Conservation (phyloP, 2,329 filamentous ascomycete genomes). For the Aspergillus sojae region DNA sequence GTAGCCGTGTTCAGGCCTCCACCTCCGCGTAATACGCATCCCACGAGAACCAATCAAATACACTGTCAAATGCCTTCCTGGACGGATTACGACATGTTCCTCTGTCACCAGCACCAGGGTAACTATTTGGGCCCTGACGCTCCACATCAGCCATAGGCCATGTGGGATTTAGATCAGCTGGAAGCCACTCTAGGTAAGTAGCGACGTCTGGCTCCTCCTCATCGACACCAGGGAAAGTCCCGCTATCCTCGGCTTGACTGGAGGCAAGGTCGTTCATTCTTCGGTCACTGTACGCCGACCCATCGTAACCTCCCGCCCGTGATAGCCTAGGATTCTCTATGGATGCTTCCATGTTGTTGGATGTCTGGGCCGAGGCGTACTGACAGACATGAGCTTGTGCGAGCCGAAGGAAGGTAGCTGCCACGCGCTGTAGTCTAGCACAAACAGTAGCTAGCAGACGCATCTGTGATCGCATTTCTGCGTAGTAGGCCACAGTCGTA, state of each 20-base stretch:
- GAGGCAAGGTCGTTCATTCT: neutral
- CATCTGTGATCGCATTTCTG: slow-evolving; percentile 3
- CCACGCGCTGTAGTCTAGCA: neutral
- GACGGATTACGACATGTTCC: neutral
- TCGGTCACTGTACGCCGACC: neutral
- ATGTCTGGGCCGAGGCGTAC: neutral
- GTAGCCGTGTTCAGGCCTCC: neutral
- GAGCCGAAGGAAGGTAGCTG: neutral
- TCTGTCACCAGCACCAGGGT: neutral
- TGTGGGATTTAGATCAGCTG: neutral
- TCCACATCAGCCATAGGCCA: neutral
- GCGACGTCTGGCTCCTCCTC: neutral
- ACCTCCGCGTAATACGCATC: neutral
- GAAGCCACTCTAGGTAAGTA: slow-evolving; percentile 8
- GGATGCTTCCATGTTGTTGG: neutral
- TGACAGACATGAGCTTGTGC: neutral
- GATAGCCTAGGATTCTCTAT: neutral
- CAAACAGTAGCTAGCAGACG: slow-evolving; percentile 3
- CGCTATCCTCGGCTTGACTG: too few species aligned
- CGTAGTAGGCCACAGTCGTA: slow-evolving; percentile 1
- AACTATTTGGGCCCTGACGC: neutral
- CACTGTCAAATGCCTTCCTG: neutral
- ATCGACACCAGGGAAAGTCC: neutral
- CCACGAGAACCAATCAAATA: slow-evolving; percentile 11
- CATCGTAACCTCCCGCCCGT: too few species aligned